These are phyloP conservation scores for Alternaria sp. DNA, from an alignment of 2,329 filamentous ascomycete species.

Conservation along the genomic window DNA sequence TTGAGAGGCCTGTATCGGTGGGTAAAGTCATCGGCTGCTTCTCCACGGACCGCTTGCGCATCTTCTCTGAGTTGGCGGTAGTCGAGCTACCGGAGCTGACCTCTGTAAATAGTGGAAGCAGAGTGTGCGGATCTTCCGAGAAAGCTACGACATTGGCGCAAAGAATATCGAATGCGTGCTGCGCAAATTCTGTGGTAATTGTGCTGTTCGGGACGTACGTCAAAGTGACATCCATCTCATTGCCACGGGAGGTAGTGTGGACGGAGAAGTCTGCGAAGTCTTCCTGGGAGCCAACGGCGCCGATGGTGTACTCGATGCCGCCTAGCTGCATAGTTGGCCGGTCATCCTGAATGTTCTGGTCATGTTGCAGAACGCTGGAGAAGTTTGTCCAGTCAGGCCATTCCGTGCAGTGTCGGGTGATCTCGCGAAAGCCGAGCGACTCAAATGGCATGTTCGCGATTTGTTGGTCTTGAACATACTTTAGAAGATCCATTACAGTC, in stretches of 20 bases:
- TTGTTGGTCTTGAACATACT: slow-evolving; percentile 53
- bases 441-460: slow-evolving; percentile 48
- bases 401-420: slow-evolving; percentile 44
- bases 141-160: slow-evolving; percentile 36
- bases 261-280: slow-evolving; percentile 45
- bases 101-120: slow-evolving; percentile 34
- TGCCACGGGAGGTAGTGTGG: slow-evolving; percentile 30
- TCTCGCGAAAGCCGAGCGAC: slow-evolving; percentile 42
- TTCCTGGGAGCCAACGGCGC: slow-evolving; percentile 37
- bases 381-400: slow-evolving; percentile 48
- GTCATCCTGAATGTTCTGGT: slow-evolving; percentile 37
- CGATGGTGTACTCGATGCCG: slow-evolving; percentile 36
- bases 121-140: slow-evolving; percentile 35
- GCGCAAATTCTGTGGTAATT: slow-evolving; percentile 58
- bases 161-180: slow-evolving; percentile 54
- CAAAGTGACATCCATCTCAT: slow-evolving; percentile 36
- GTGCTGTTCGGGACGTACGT: slow-evolving; percentile 49
- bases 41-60: slow-evolving; percentile 31
- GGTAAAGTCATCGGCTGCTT: slow-evolving; percentile 33
- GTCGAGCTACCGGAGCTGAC: slow-evolving; percentile 32
- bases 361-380: slow-evolving; percentile 43
- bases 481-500: slow-evolving; percentile 49
- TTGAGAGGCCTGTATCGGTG: slow-evolving; percentile 33
- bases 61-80: slow-evolving; percentile 29
- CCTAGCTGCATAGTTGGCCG: slow-evolving; percentile 59